Evolutionary conservation across 169 alveolate genomes (phyloP), one percentile per base, ranked within the genome.

Genomic region (Cryptosporidium canis): DNA sequence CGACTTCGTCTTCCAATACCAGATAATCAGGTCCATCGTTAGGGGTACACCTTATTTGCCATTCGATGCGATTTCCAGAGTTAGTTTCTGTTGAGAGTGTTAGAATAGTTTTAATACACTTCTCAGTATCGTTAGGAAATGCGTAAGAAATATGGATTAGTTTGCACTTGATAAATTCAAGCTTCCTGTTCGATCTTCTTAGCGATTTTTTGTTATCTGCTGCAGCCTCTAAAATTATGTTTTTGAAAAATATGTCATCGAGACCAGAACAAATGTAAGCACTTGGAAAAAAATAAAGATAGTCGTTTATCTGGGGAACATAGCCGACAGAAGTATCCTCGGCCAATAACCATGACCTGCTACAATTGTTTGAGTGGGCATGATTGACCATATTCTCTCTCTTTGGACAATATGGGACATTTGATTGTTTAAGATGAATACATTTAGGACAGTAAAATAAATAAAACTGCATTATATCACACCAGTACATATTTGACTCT

Each of bases 391-490:
- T 58, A 77, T 61, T 58, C 33, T 77, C 87, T 27, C 87, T 33
- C 24, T 61, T 77, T 41, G 87, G 67, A 14, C 51, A 47, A 55
- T 70, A 70, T 55, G 87, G 70, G 58, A 55, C 72, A 37, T 61
- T 77, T 58, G 77, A 58, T 39, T 55, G 65, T n/a, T 61, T 77
- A 14, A 77, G 35, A 3, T 77, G 45, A 39, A 77, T 77, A 27
- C 87, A 77, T 39, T 77, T 77, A 1, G 87, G 87, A 35, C 87
- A 77, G 44, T 58, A 77, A 58, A 77, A 77, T 21, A 61, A 37
- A 33, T 56, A 58, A 63, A 58, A 77, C 37, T 43, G 68, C 70
- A 55, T 58, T 8, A 77, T 63, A 58, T 77, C 87, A 27, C 77
- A 55, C 87, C 87, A 77, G 58, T 77, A 77, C 27, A 41, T 29